These are phyloP conservation scores for Paraconiothyrium sp. DNA, from an alignment of 2,329 filamentous ascomycete genomes.

Conservation along the genomic window DNA sequence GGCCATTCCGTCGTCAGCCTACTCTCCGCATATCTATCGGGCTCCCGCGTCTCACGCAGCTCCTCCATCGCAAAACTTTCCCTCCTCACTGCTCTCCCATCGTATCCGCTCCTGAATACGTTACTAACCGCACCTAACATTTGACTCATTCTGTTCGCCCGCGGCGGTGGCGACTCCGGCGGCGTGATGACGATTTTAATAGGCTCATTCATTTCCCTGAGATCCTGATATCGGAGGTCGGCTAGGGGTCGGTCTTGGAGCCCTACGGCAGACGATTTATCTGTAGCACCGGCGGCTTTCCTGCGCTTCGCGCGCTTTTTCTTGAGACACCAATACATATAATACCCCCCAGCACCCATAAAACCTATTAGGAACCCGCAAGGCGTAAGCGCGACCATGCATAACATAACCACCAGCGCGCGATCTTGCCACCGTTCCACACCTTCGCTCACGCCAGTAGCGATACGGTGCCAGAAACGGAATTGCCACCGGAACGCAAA, in stretches of 20 bases:
- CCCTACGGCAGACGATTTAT: too few species aligned
- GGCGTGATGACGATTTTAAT: slow-evolving; percentile 10
- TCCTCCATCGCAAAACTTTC: background rate
- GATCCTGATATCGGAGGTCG: background rate
- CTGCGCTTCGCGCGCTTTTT: slow-evolving; percentile 5
- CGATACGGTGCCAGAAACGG: background rate
- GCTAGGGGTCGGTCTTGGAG: background rate
- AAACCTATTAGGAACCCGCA: slow-evolving; percentile 2
- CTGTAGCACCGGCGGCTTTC: background rate
- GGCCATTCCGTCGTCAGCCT: too few species aligned
- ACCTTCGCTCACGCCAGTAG: background rate
- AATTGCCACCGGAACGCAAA: slow-evolving; percentile 8
- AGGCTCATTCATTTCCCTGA: background rate
- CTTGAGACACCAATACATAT: background rate
- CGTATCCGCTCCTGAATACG: background rate
- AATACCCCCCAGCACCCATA: background rate
- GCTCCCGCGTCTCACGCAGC: background rate
- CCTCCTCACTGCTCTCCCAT: slow-evolving; percentile 4
- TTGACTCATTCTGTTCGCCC: slow-evolving; percentile 8
- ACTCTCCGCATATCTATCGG: too few species aligned
- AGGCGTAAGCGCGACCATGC: background rate
- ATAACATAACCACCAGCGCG: background rate
- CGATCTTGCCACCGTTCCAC: background rate
- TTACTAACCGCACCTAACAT: slow-evolving; percentile 6
- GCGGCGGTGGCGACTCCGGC: background rate